Evolutionary conservation across 441 rosid species (phyloP), one percentile per base, ranked within the genome.

Genomic region (Mallotus japonicus): DNA sequence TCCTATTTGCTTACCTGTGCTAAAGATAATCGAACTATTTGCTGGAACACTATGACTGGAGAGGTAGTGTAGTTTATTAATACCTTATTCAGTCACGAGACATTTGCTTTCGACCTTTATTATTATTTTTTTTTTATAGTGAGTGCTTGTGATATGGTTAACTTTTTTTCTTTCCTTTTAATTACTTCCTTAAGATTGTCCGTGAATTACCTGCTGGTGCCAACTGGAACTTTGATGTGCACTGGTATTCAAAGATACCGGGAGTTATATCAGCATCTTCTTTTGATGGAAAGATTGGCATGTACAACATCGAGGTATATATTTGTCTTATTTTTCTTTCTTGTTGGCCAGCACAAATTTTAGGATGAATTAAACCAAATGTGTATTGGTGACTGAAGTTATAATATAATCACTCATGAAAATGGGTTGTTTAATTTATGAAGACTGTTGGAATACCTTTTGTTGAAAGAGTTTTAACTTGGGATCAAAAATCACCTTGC

Each of bases 161-260:
- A 32, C 67, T 63, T 62, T 19, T 28, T 42, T 46, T 19, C 61
- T 37, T 37, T 37, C 40, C 40, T 37, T 37, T 37, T 55, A 64
- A 58, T 37, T 37, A 59, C 53, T 34, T 79, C 42, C 73, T 66
- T 70, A 85, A 96, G 99, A 93, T 96, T 80, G 93, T 90, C 57
- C 80, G 90, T 73, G 99, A 96, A 81, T 81, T 96, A 79, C 98
- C 97, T 62, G 95, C 97, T 67, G 98, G 98, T 40, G 84, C 92
- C 81, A 96, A 94, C 82, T 92, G 98, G 98, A 96, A 92, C 81
- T 96, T 96, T 75, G 99, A 96, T 83, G 89, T 96, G 65, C 99
- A 96, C 75, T 96, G 99, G 99, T 96, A 92, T 83, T 86, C 98
- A 58, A 90, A 82, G 86, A 91, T 96, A 68, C 98, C 98, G 4